Evolutionary conservation across 768 basidiomycete species (phyloP).

Genomic region (Calocybe cyanea): DNA sequence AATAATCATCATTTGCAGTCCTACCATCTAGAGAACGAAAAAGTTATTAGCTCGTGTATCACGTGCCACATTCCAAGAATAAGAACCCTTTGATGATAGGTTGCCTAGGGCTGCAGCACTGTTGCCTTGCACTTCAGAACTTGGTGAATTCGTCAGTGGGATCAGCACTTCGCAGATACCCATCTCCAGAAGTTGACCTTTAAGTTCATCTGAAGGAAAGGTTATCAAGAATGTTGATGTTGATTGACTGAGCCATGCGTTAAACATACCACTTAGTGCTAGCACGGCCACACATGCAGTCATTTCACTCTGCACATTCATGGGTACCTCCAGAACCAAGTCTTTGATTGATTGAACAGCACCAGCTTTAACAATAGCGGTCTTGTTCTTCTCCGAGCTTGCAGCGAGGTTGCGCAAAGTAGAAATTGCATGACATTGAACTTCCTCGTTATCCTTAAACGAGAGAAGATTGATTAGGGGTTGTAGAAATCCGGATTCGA

Average conservation of each 20-base stretch:
- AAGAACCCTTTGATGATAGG: slow-evolving; percentile 88
- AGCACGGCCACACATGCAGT: slow-evolving; percentile 97
- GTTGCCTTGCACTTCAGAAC: slow-evolving; percentile 98
- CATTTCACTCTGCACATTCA: slow-evolving; percentile 99
- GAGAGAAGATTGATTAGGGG: slow-evolving; percentile 94
- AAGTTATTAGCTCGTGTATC: not conserved
- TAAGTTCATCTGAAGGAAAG: slow-evolving; percentile 77
- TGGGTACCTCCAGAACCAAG: slow-evolving; percentile 88
- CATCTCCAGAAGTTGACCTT: slow-evolving; percentile 95
- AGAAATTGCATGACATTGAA: slow-evolving; percentile 98
- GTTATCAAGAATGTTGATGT: slow-evolving; percentile 6
- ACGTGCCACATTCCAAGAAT: not conserved
- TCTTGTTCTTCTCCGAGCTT: slow-evolving; percentile 96
- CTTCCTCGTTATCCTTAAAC: slow-evolving; percentile 99
- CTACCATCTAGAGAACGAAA: slow-evolving; percentile 59
- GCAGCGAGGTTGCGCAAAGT: slow-evolving; percentile 96
- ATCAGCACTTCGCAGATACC: slow-evolving; percentile 97
- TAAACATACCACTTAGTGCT: slow-evolving; percentile 80
- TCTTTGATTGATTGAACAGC: slow-evolving; percentile 97
- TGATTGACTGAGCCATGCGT: not conserved
- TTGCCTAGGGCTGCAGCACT: slow-evolving; percentile 97
- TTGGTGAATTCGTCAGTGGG: slow-evolving; percentile 92
- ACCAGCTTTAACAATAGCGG: slow-evolving; percentile 95
- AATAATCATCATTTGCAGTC: slow-evolving; percentile 81
- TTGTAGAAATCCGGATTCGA: slow-evolving; percentile 95